Evolutionary conservation across 352 stramenopile genomes (phyloP).

Genomic region (Phytophthora parvispora): DNA sequence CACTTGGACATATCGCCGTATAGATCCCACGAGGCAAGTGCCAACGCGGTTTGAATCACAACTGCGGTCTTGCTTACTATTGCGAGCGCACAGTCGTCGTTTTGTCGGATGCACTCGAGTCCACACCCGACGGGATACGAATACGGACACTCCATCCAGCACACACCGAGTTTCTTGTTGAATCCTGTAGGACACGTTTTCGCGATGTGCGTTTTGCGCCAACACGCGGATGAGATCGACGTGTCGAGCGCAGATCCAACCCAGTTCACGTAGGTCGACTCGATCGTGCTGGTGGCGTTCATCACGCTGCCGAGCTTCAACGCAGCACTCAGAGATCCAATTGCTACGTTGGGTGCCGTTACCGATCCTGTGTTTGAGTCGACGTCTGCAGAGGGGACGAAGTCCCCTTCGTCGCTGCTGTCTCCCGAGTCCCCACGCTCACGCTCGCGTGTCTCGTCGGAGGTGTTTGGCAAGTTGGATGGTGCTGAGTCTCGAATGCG

Average conservation of each 20-base stretch:
- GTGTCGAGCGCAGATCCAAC: slow-evolving; percentile 20
- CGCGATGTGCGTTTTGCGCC: slow-evolving; percentile 45
- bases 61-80: slow-evolving; percentile 44
- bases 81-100: slow-evolving; percentile 40
- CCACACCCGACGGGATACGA: slow-evolving; percentile 55
- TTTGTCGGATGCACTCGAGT: slow-evolving; percentile 53
- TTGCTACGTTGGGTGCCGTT: not conserved
- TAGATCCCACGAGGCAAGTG: slow-evolving; percentile 26
- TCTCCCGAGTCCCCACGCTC: slow-evolving; percentile 12
- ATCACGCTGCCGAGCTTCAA: slow-evolving; percentile 34
- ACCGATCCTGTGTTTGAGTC: not conserved
- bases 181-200: slow-evolving; percentile 46
- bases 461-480: not conserved
- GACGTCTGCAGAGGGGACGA: not conserved
- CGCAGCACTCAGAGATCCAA: slow-evolving; percentile 14
- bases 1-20: slow-evolving; percentile 40
- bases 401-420: slow-evolving; percentile 10
- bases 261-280: slow-evolving; percentile 44
- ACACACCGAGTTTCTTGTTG: slow-evolving; percentile 34
- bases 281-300: slow-evolving; percentile 39
- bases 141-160: slow-evolving; percentile 54
- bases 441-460: not conserved
- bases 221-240: slow-evolving; percentile 35
- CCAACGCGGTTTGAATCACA: slow-evolving; percentile 33
- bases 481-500: not conserved